Percentiles rank a stretch among this genome's conserved stretches.
phyloP scores from a whole-genome alignment of 495 filamentous ascomycete species.

The Neurospora sp. region DNA sequence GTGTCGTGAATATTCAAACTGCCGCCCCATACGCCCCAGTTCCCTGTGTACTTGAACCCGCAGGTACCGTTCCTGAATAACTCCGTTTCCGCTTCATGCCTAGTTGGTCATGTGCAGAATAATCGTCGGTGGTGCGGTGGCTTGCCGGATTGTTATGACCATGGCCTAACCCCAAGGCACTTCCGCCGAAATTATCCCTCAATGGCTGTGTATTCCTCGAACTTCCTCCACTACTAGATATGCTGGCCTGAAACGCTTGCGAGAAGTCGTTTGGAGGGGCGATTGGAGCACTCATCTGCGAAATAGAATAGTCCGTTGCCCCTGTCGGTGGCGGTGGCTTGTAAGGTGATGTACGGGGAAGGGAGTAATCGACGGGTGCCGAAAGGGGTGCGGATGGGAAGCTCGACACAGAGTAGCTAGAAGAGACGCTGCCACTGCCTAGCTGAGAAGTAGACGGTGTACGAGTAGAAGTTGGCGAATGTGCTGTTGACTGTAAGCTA shows the following conservation, averaged over 20 bases:
- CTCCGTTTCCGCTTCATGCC: conserved; percentile 43
- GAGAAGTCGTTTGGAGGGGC: conserved; percentile 42
- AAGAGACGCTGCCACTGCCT: conserved; percentile 23
- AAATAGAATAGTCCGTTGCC: conserved; percentile 39
- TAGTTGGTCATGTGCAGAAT: conserved; percentile 25
- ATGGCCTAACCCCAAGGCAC: conserved; percentile 24
- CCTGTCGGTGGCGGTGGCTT: conserved; percentile 17
- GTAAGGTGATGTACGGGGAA: conserved; percentile 36
- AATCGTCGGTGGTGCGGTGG: conserved; percentile 25
- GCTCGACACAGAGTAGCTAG: conserved; percentile 34
- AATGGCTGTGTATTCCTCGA: conserved; percentile 28
- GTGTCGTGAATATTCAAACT: neutral
- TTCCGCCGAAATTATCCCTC: conserved; percentile 34
- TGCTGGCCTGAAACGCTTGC: conserved; percentile 38
- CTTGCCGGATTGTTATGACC: conserved; percentile 23
- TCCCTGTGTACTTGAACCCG: neutral
- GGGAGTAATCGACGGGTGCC: conserved; percentile 42
- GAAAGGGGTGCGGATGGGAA: conserved; percentile 44
- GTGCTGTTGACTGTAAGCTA: conserved; percentile 27
- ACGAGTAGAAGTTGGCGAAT: conserved; percentile 27
- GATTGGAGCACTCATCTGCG: conserved; percentile 47
- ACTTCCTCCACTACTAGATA: conserved; percentile 28
- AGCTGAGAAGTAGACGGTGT: conserved; percentile 30
- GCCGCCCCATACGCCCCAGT: neutral
- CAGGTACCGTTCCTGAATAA: conserved; percentile 18